phyloP scores from a whole-genome alignment of 495 filamentous ascomycete species.

The Penicillium pulvis region DNA sequence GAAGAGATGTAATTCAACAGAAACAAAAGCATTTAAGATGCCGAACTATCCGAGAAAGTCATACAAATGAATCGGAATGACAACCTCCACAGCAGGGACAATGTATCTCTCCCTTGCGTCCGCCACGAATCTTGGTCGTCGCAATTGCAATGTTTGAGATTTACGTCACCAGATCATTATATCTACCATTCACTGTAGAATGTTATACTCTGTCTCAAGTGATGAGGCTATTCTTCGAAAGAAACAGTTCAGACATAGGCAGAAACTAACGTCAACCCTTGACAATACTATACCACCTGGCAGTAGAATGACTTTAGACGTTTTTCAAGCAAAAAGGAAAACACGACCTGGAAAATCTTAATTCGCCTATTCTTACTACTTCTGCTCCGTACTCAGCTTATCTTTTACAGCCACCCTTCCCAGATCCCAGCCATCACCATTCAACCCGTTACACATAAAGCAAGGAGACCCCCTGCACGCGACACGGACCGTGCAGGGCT shows the following conservation, averaged over 20 bases:
- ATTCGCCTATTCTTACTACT: neutral
- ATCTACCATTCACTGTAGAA: neutral
- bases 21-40: neutral
- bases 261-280: no score
- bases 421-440: slow-evolving; percentile 5
- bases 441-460: neutral
- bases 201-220: neutral
- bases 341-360: no score
- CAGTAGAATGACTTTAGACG: no score
- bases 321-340: no score
- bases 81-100: neutral
- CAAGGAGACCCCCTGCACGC: slow-evolving; percentile 9
- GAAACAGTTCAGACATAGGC: no score
- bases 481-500: slow-evolving; percentile 16
- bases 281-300: no score
- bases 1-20: neutral
- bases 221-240: neutral
- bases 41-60: slow-evolving; percentile 9
- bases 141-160: neutral
- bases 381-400: neutral
- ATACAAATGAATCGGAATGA: slow-evolving; percentile 2
- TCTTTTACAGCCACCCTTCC: neutral
- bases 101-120: slow-evolving; percentile 17
- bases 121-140: slow-evolving; percentile 6
- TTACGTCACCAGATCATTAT: neutral